Percentiles rank a stretch among this genome's conserved stretches.
These are phyloP conservation scores for Neurospora pannonica DNA, from an alignment of 495 filamentous ascomycete species.

Conservation along the genomic window DNA sequence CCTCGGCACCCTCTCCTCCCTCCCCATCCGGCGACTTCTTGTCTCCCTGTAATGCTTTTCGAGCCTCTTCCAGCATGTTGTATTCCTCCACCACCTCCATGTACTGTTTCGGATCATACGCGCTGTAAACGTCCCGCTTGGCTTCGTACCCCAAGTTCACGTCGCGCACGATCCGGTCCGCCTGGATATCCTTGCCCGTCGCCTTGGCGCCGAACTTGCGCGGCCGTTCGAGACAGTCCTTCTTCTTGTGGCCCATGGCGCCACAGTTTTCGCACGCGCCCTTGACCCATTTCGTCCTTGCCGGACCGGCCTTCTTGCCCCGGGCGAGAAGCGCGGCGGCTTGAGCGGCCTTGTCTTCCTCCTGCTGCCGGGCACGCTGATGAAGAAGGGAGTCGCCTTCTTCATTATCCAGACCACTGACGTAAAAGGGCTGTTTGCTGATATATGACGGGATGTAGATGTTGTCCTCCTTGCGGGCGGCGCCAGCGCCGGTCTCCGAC, in stretches of 20 bases:
- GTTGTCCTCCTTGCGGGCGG: slow-evolving; percentile 72
- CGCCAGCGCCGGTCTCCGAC: slow-evolving; percentile 31
- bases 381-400: slow-evolving; percentile 90
- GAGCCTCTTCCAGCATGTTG: slow-evolving; percentile 73
- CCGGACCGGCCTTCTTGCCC: slow-evolving; percentile 66
- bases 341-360: slow-evolving; percentile 70
- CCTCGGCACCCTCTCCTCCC: slow-evolving; percentile 40
- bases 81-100: slow-evolving; percentile 77
- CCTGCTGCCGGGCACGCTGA: slow-evolving; percentile 69
- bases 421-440: slow-evolving; percentile 95
- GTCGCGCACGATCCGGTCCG: slow-evolving; percentile 80
- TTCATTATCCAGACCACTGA: slow-evolving; percentile 59
- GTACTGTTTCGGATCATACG: slow-evolving; percentile 86
- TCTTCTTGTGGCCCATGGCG: slow-evolving; percentile 89
- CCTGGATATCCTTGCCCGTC: slow-evolving; percentile 88
- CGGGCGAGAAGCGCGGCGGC: slow-evolving; percentile 45
- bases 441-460: slow-evolving; percentile 99
- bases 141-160: slow-evolving; percentile 90
- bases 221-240: slow-evolving; percentile 84
- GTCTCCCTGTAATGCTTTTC: slow-evolving; percentile 22
- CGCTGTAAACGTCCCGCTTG: slow-evolving; percentile 97
- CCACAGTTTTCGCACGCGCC: slow-evolving; percentile 98
- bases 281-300: slow-evolving; percentile 93
- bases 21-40: slow-evolving; percentile 30
- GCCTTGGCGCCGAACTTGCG: slow-evolving; percentile 85